Evolutionary conservation across 345 rosid genomes (phyloP), one percentile per base, ranked within the genome.

Genomic region (Excoecaria cochinchinensis): DNA sequence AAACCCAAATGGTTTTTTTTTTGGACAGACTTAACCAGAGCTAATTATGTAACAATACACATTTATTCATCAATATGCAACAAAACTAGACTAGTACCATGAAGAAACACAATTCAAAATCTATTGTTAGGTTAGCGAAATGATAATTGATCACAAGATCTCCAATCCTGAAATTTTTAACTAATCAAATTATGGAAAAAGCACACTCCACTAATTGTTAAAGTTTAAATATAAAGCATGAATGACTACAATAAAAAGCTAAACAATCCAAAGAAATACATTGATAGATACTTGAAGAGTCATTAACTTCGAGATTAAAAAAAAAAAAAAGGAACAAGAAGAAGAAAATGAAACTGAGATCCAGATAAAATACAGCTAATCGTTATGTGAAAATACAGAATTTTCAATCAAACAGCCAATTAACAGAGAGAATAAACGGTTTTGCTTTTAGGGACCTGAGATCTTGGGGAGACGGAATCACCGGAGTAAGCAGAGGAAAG

Each of bases 401-500:
- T 5, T 63, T 63, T 63, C 67, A 17, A 65, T 65, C 50, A 40
- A 64, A 40, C 6, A 64, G 50, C 6, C 7, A 63, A 63, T 0
- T 8, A 65, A 64, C 0, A 74, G 3, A 57, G 50, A 64, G 48
- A 38, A 47, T 14, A 53, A 53, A 46, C 7, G 68, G 31, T 47
- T 22, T 22, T 8, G 3, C 38, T 42, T 24, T 25, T 38, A 38
- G 9, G 40, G 47, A 90, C 94, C 98, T 86, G 84, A 74, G 96
- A 86, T 86, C 86, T 76, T 53, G 81, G 78, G 50, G 78, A 71
- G 67, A 80, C 77, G 60, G 81, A 74, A 57, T 89, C 85, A 0
- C 85, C 94, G 71, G 83, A 86, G 72, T 76, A 80, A 39, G 88
- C 86, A 53, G 85, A 76, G 76, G 89, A 83, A 69, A 83, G 88